phyloP scores from a whole-genome alignment of 345 rosid genomes.

The Hibiscus trionum region DNA sequence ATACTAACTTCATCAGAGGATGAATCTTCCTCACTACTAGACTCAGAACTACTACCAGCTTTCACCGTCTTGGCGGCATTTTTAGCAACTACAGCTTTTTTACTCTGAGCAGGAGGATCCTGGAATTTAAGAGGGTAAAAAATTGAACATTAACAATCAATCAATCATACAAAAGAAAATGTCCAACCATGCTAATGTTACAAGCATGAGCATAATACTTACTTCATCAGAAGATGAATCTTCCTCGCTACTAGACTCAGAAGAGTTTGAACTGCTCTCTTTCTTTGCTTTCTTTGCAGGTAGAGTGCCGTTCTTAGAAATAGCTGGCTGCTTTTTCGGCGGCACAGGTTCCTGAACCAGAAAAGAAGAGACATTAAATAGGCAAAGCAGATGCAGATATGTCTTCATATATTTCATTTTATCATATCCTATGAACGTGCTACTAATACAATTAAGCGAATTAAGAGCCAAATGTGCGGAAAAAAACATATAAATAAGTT shows the following conservation, averaged over 20 bases:
- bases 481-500: background rate
- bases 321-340: constrained; percentile 24
- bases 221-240: constrained; percentile 34
- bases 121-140: background rate
- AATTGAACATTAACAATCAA: background rate
- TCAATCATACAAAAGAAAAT: background rate
- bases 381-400: background rate
- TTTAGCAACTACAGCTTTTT: constrained; percentile 22
- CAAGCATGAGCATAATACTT: background rate
- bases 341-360: constrained; percentile 31
- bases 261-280: constrained; percentile 24
- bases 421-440: background rate
- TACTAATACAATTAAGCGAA: background rate
- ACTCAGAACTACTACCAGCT: constrained; percentile 26
- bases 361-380: background rate
- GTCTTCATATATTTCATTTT: background rate
- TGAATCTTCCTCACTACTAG: constrained; percentile 25
- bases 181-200: background rate
- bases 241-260: constrained; percentile 14
- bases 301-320: constrained; percentile 34
- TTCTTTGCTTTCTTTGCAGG: constrained; percentile 27
- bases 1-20: background rate
- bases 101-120: constrained; percentile 26
- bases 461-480: background rate
- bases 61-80: constrained; percentile 31